Conservation (phyloP, 2,329 filamentous ascomycete genomes). For the Alternaria sp. region DNA sequence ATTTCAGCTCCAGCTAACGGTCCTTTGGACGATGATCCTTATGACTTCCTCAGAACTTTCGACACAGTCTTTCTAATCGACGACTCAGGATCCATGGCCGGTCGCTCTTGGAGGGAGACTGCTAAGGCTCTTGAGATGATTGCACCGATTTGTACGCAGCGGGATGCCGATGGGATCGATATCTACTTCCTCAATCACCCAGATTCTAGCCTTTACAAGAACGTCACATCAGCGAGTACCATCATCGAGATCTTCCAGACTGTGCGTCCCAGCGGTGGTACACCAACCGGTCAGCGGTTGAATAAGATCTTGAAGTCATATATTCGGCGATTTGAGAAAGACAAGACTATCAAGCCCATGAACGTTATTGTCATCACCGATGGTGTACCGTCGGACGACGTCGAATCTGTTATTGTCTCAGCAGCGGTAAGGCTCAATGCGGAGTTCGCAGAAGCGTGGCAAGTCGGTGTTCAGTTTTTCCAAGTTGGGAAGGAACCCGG, state of each 20-base stretch:
- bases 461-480: constrained; percentile 95
- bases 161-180: constrained; percentile 87
- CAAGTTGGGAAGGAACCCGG: constrained; percentile 68
- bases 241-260: constrained; percentile 76
- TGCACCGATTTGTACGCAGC: constrained; percentile 79
- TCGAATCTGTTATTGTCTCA: constrained; percentile 70
- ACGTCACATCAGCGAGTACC: constrained; percentile 65
- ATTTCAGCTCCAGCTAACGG: constrained; percentile 8
- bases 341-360: constrained; percentile 73
- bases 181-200: constrained; percentile 87
- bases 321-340: constrained; percentile 59
- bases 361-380: constrained; percentile 96
- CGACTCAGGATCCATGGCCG: constrained; percentile 88
- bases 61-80: constrained; percentile 93
- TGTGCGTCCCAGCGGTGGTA: constrained; percentile 71
- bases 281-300: constrained; percentile 78
- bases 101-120: constrained; percentile 79
- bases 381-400: constrained; percentile 81
- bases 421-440: constrained; percentile 52
- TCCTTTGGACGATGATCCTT: constrained; percentile 62
- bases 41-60: constrained; percentile 79
- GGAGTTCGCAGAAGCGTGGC: constrained; percentile 69
- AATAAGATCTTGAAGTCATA: constrained; percentile 78
- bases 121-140: constrained; percentile 74
- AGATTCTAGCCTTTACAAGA: constrained; percentile 68